Conservation (phyloP, 345 rosid genomes). For the Melaleuca quinquenervia region DNA sequence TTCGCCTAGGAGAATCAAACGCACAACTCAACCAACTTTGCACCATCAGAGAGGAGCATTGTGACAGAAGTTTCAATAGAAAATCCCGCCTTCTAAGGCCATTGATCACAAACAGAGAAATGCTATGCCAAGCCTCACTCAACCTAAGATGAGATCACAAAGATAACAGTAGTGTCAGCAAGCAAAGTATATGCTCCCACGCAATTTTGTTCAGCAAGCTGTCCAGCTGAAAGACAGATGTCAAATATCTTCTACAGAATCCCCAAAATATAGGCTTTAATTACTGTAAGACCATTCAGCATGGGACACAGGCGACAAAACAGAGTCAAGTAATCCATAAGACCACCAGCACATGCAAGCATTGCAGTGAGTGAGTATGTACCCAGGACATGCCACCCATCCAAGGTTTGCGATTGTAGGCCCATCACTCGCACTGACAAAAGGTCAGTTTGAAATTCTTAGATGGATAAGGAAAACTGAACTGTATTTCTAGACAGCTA, state of each 20-base stretch:
- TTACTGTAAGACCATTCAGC: background rate
- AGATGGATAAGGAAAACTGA: background rate
- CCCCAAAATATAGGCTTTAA: background rate
- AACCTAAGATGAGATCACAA: background rate
- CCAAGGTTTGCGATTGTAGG: background rate
- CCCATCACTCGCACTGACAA: background rate
- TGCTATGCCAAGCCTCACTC: background rate
- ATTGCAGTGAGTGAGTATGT: background rate
- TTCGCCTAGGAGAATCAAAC: background rate
- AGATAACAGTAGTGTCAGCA: background rate
- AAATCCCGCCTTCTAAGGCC: background rate
- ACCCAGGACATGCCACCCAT: background rate
- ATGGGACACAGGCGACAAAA: background rate
- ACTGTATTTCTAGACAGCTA: background rate
- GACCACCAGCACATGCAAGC: background rate
- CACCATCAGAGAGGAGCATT: background rate
- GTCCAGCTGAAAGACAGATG: background rate
- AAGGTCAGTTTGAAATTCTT: background rate
- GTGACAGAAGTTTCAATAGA: background rate
- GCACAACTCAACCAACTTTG: background rate
- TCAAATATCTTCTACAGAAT: background rate
- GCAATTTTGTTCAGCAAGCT: background rate
- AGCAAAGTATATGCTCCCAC: background rate
- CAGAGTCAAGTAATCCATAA: background rate
- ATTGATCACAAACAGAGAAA: background rate